Evolutionary conservation across 2,329 filamentous ascomycete species (phyloP).

Genomic region (Arthrobotrys megalospora): DNA sequence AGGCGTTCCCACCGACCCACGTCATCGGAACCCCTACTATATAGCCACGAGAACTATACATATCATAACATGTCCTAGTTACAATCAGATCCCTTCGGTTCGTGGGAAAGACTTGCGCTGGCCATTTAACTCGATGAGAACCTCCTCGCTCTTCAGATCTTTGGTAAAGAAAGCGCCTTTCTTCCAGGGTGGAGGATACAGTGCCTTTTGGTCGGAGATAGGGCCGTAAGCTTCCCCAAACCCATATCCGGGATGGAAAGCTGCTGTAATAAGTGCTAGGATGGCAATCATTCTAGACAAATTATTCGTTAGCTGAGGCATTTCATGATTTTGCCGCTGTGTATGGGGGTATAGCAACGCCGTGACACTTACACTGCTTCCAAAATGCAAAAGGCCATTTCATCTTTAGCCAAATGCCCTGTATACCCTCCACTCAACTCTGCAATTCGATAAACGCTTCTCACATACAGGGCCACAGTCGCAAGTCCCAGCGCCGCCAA

Average conservation of each 20-base stretch:
- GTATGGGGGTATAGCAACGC: neutral
- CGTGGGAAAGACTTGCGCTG: slow-evolving; percentile 15
- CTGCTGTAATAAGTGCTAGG: slow-evolving; percentile 69
- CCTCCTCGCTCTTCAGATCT: slow-evolving; percentile 16
- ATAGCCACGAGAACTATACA: too few species aligned
- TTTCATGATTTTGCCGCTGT: neutral
- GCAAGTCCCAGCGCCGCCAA: slow-evolving; percentile 73
- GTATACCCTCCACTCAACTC: slow-evolving; percentile 77
- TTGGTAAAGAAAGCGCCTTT: slow-evolving; percentile 35
- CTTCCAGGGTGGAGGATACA: slow-evolving; percentile 40
- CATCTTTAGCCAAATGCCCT: slow-evolving; percentile 73
- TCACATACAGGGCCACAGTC: slow-evolving; percentile 73
- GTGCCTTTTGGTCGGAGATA: slow-evolving; percentile 48
- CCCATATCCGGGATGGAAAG: slow-evolving; percentile 69
- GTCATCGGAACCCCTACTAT: too few species aligned
- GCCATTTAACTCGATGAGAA: slow-evolving; percentile 3
- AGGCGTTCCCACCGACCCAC: too few species aligned
- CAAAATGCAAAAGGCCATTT: slow-evolving; percentile 73
- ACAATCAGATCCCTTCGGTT: slow-evolving; percentile 11
- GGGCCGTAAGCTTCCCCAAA: slow-evolving; percentile 61
- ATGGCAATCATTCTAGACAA: slow-evolving; percentile 69
- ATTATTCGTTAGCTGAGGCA: neutral
- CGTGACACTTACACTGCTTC: slow-evolving; percentile 69
- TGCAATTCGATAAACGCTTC: slow-evolving; percentile 76
- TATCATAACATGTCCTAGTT: too few species aligned